These are phyloP conservation scores for Eucommia ulmoides DNA, from an alignment of 257 asterid species.

Conservation along the genomic window DNA sequence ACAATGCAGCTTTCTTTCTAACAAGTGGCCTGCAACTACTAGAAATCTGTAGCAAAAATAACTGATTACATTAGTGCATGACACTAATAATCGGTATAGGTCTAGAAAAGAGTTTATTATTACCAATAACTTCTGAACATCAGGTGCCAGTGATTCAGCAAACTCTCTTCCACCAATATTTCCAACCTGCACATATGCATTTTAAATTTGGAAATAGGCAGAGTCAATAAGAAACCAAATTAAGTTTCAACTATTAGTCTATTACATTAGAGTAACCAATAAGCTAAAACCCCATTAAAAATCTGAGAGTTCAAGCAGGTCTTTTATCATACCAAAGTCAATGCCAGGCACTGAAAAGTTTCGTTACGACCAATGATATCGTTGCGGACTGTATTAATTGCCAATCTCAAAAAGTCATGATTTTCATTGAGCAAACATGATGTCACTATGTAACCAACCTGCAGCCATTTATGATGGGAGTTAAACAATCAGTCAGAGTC, in stretches of 20 bases:
- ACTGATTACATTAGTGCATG: conserved; percentile 16
- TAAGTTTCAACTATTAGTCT: no score
- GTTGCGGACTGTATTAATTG: conserved; percentile 93
- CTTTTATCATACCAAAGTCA: conserved; percentile 64
- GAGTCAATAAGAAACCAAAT: no score
- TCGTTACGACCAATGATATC: conserved; percentile 98
- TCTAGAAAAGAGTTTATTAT: conserved; percentile 17
- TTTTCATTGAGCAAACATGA: conserved; percentile 93
- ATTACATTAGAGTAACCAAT: no score
- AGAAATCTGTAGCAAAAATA: conserved; percentile 53
- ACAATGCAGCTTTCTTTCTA: conserved; percentile 96
- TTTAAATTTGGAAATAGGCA: no score
- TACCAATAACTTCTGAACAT: conserved; percentile 98
- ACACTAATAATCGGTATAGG: conserved; percentile 8
- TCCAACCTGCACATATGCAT: conserved; percentile 69
- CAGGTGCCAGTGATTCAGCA: conserved; percentile 98
- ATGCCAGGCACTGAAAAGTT: conserved; percentile 97
- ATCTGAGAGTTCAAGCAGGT: conserved; percentile 3
- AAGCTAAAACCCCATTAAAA: conserved; percentile 7
- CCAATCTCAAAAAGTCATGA: conserved; percentile 92
- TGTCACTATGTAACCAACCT: conserved; percentile 99
- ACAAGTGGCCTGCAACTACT: conserved; percentile 98
- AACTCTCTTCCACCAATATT: conserved; percentile 98
- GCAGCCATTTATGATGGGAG: conserved; percentile 20
- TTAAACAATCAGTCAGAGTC: background rate